These are phyloP conservation scores for Geotrichum armillariae DNA, from an alignment of 1,139 yeast genomes.

Conservation along the genomic window DNA sequence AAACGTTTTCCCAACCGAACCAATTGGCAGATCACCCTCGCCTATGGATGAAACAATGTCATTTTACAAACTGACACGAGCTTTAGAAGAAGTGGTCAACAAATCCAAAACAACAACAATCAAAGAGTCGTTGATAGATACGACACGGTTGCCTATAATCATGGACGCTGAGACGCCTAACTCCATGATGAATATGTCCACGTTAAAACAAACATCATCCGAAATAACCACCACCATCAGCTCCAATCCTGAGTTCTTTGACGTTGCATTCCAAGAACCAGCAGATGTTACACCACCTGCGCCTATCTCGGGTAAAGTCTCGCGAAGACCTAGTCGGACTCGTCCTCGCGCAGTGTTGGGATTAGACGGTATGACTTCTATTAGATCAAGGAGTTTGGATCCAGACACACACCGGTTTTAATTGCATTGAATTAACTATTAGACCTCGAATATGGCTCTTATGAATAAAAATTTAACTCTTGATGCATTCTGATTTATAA, in stretches of 20 bases:
- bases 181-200: not conserved
- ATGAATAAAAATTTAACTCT: too few species aligned
- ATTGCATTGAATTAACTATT: not conserved
- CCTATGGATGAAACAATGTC: conserved; percentile 26
- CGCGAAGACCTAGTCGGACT: conserved; percentile 23
- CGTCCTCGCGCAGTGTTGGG: conserved; percentile 25
- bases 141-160: not conserved
- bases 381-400: conserved; percentile 28
- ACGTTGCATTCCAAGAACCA: conserved; percentile 2
- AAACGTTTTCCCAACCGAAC: conserved; percentile 8
- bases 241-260: conserved; percentile 1
- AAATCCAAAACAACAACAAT: not conserved
- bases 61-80: conserved; percentile 33
- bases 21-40: conserved; percentile 13
- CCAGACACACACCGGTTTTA: conserved; percentile 26
- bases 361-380: conserved; percentile 27
- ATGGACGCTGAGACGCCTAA: not conserved
- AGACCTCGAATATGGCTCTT: too few species aligned
- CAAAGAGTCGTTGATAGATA: not conserved
- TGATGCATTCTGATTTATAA: too few species aligned
- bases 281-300: not conserved
- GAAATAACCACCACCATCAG: too few species aligned
- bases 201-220: too few species aligned
- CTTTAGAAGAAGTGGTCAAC: conserved; percentile 35
- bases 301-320: not conserved